Base-by-base conservation (phyloP, 306 rosid species). In the Astragalus glycyphyllos region DNA sequence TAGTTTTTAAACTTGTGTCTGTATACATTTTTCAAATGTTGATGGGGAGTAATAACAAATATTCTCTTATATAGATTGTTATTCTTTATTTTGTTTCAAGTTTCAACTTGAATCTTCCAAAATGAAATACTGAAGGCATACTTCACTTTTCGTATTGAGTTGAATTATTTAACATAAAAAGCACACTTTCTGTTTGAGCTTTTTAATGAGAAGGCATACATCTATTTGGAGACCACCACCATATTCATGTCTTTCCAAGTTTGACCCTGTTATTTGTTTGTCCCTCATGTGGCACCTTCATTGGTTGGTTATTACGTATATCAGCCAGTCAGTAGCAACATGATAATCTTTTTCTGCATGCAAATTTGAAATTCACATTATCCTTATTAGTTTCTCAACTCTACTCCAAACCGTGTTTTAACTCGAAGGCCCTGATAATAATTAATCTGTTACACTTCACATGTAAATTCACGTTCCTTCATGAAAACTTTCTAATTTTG, bases 11-110 rank as follows among this genome's bases (percentile, higher is more conserved):
- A 32, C 3, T 13, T 5, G 58, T 2, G 13, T 16, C n/a, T 63
- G 47, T 37, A 37, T 6, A 44, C 58, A 55, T 31, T 64, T 74
- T 53, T 11, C 71, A 54, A 54, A 15, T 64, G 49, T 0, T 10
- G 32, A 58, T 72, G 62, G 4, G 58, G 73, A 71, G 42, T 13
- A 65, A 60, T 50, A 51, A 44, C 60, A 61, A 16, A 31, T 77
- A 34, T 56, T 44, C 68, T 62, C 46, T 60, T 61, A 2, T 54
- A 45, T 63, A 47, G 40, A 17, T 8, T 46, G 20, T 5, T 1
- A 45, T 46, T 38, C 16, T 59, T 12, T 26, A 34, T 38, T 34
- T 5, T 1, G 23, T 26, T 26, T 26, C 51, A 12, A 4, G 12
- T 26, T 58, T 15, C 14, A 40, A 47, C 69, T 69, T 62, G 32